A percentile compares a stretch with the other conserved stretches of the same genome.
These are phyloP conservation scores for Strigomonas oncopelti DNA, from an alignment of 208 protist genomes.

Conservation along the genomic window DNA sequence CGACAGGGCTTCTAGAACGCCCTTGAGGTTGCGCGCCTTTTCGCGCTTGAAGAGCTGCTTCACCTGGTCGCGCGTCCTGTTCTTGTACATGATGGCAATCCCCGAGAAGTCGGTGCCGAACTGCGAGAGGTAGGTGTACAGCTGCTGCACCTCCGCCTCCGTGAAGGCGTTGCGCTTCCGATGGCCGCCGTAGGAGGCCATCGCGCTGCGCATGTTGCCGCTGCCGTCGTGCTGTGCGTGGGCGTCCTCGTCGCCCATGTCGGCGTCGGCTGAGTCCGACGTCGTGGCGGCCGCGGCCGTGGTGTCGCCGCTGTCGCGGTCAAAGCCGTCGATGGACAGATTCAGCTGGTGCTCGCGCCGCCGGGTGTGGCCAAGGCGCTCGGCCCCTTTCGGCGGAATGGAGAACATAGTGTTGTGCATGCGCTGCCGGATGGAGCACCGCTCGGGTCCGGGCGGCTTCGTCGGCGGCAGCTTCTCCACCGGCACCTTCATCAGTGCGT, in stretches of 20 bases:
- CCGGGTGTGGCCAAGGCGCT: not conserved
- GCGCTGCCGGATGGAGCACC: slow-evolving; percentile 57
- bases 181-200: not conserved
- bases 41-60: slow-evolving; percentile 83
- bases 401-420: slow-evolving; percentile 39
- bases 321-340: not conserved
- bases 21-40: slow-evolving; percentile 44
- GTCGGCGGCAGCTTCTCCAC: slow-evolving; percentile 80
- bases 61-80: slow-evolving; percentile 61
- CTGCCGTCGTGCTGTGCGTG: not conserved
- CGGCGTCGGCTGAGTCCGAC: not conserved
- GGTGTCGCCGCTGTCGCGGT: not conserved
- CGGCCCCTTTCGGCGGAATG: not conserved
- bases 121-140: slow-evolving; percentile 83
- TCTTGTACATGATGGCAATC: slow-evolving; percentile 74
- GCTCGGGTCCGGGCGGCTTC: slow-evolving; percentile 28
- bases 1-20: slow-evolving; percentile 53
- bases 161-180: slow-evolving; percentile 60
- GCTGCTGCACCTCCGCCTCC: slow-evolving; percentile 63
- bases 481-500: slow-evolving; percentile 25
- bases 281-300: not conserved
- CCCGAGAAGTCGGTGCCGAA: slow-evolving; percentile 88
- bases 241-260: not conserved
- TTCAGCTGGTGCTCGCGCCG: not conserved
- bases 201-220: not conserved